Conservation (phyloP, 2,329 filamentous ascomycete genomes). For the Sarocladiaceae sp. region DNA sequence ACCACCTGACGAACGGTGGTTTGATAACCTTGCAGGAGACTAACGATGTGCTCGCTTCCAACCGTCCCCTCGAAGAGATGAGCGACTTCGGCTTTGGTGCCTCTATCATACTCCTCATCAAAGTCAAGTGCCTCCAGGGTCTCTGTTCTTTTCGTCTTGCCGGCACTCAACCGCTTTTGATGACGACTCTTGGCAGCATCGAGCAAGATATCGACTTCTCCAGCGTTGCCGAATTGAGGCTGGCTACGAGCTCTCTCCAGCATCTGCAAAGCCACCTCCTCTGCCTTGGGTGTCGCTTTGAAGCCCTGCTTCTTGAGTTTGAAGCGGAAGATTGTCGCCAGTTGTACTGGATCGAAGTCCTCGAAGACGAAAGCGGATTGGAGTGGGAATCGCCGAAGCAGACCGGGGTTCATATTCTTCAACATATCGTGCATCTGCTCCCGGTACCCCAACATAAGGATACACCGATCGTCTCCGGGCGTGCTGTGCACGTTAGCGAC, state of each 20-base stretch:
- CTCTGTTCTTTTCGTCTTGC: conserved; percentile 35
- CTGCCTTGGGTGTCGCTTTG: conserved; percentile 45
- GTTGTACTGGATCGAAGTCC: conserved; percentile 58
- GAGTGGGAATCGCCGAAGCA: conserved; percentile 62
- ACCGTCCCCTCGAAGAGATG: conserved; percentile 55
- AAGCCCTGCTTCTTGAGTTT: conserved; percentile 59
- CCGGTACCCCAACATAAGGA: conserved; percentile 67
- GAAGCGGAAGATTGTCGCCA: conserved; percentile 54
- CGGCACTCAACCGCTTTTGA: conserved; percentile 22
- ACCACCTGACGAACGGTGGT: conserved; percentile 30
- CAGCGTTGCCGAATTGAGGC: conserved; percentile 70
- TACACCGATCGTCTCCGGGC: conserved; percentile 67
- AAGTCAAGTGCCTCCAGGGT: conserved; percentile 74
- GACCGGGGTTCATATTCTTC: conserved; percentile 67
- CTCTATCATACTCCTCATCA: conserved; percentile 57
- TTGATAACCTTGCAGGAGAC: conserved; percentile 51
- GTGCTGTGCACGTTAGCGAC: conserved; percentile 69
- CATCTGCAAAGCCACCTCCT: conserved; percentile 53
- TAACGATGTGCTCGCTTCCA: conserved; percentile 52
- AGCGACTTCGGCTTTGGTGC: conserved; percentile 38
- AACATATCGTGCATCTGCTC: conserved; percentile 70
- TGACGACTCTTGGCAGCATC: conserved; percentile 46
- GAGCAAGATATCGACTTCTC: conserved; percentile 66
- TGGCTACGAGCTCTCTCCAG: conserved; percentile 57
- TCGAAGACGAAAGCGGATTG: conserved; percentile 63